Evolutionary conservation across 2,329 filamentous ascomycete genomes (phyloP).

Genomic region (Pleurostoma richardsiae): DNA sequence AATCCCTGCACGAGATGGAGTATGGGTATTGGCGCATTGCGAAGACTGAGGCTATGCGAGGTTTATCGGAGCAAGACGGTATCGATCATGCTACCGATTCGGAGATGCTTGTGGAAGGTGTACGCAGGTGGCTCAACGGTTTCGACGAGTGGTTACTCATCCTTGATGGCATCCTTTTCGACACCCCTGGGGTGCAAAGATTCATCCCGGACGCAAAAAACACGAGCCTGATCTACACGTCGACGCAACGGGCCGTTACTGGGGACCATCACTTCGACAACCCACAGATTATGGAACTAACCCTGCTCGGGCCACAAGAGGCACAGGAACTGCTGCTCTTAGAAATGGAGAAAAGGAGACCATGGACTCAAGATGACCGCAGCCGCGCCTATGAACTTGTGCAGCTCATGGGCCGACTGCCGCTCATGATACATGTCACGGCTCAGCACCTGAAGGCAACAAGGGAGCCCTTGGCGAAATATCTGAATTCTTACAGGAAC

Average conservation of each 20-base stretch:
- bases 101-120: constrained; percentile 41
- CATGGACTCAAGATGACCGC: constrained; percentile 48
- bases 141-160: constrained; percentile 63
- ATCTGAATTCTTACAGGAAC: constrained; percentile 50
- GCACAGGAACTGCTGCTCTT: constrained; percentile 57
- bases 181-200: constrained; percentile 47
- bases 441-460: constrained; percentile 57
- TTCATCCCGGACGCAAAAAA: constrained; percentile 61
- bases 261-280: constrained; percentile 56
- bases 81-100: constrained; percentile 30
- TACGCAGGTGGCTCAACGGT: constrained; percentile 56
- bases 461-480: constrained; percentile 55
- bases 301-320: constrained; percentile 47
- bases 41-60: constrained; percentile 45
- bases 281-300: constrained; percentile 51
- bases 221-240: constrained; percentile 65
- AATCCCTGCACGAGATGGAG: constrained; percentile 51
- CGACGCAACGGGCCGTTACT: constrained; percentile 51
- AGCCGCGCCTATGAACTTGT: constrained; percentile 57
- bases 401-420: constrained; percentile 57
- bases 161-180: constrained; percentile 62
- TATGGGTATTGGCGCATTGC: constrained; percentile 64
- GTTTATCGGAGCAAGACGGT: constrained; percentile 26
- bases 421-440: constrained; percentile 63
- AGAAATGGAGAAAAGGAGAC: constrained; percentile 54